A percentile compares a stretch with the other conserved stretches of the same genome.
These are phyloP conservation scores for Populus trichocarpa DNA, from an alignment of 441 rosid genomes.

Conservation along the genomic window DNA sequence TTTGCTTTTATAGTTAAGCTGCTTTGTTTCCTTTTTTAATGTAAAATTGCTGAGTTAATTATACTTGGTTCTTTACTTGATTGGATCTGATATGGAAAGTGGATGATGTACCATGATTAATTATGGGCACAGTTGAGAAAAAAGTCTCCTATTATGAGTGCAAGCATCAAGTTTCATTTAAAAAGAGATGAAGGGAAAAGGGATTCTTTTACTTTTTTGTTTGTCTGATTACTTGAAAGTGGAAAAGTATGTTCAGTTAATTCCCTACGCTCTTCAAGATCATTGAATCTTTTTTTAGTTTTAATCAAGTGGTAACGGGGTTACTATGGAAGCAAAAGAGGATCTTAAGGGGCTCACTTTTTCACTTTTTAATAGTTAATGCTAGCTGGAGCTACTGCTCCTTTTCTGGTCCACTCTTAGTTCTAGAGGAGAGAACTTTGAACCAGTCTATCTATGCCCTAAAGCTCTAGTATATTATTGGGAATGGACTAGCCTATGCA, in stretches of 20 bases:
- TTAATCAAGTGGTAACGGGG: not conserved
- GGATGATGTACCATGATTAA: constrained; percentile 14
- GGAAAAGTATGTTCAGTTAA: constrained; percentile 1
- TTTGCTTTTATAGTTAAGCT: not conserved
- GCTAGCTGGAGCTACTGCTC: not conserved
- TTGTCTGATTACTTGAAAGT: constrained; percentile 15
- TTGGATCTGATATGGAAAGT: constrained; percentile 34
- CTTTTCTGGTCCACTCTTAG: not conserved
- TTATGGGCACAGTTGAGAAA: not conserved
- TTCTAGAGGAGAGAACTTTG: not conserved
- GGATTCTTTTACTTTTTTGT: constrained; percentile 18
- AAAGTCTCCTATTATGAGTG: constrained; percentile 8
- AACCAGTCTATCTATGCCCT: not conserved
- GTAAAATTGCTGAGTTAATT: not conserved
- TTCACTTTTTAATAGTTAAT: not conserved
- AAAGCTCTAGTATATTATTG: not conserved
- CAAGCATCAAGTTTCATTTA: constrained; percentile 5
- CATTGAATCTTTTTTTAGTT: not conserved
- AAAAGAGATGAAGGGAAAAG: constrained; percentile 19
- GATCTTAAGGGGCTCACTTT: not conserved
- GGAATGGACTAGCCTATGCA: not conserved
- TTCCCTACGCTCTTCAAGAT: constrained; percentile 2
- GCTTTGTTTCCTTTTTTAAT: not conserved
- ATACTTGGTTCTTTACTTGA: not conserved
- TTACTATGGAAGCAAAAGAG: not conserved